A percentile compares a stretch with the other conserved stretches of the same genome.
Conservation (phyloP, 1,284 basidiomycete genomes). For the Ustilago lituana region DNA sequence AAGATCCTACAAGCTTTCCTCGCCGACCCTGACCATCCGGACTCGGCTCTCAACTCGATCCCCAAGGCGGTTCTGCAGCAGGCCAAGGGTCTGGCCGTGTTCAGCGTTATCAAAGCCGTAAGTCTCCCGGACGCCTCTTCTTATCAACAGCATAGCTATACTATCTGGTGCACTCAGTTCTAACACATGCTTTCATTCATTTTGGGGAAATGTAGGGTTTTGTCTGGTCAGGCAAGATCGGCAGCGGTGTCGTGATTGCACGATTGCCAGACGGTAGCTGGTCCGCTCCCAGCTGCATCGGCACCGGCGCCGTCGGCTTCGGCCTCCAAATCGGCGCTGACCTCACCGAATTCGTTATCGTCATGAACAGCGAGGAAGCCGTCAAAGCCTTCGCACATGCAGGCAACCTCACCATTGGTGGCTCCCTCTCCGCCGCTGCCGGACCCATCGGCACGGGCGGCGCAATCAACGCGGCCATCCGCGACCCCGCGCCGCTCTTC, state of each 20-base stretch:
- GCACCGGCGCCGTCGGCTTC: conserved; percentile 89
- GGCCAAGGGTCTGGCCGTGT: conserved; percentile 86
- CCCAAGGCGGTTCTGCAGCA: conserved; percentile 91
- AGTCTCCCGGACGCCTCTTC: conserved; percentile 5
- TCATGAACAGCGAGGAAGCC: conserved; percentile 95
- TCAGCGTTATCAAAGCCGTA: conserved; percentile 80
- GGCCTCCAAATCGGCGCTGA: conserved; percentile 85
- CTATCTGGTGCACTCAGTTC: no score
- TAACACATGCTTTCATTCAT: background rate
- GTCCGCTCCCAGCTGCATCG: conserved; percentile 96
- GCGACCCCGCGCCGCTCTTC: conserved; percentile 96
- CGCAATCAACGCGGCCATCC: conserved; percentile 83
- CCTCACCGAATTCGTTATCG: conserved; percentile 76
- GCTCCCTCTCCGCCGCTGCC: conserved; percentile 65
- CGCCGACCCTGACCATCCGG: conserved; percentile 86
- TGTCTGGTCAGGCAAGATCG: conserved; percentile 94
- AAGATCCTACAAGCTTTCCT: conserved; percentile 89
- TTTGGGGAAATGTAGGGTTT: conserved; percentile 76
- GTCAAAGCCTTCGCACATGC: conserved; percentile 93
- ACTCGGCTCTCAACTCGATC: conserved; percentile 91
- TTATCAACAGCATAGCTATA: background rate
- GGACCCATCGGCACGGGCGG: conserved; percentile 92
- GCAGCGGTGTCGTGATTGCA: conserved; percentile 92
- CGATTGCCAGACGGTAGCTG: conserved; percentile 94
- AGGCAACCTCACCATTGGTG: conserved; percentile 94